A percentile compares a stretch with the other conserved stretches of the same genome.
phyloP scores from a whole-genome alignment of 495 filamentous ascomycete species.

The Podospora tetraspora region DNA sequence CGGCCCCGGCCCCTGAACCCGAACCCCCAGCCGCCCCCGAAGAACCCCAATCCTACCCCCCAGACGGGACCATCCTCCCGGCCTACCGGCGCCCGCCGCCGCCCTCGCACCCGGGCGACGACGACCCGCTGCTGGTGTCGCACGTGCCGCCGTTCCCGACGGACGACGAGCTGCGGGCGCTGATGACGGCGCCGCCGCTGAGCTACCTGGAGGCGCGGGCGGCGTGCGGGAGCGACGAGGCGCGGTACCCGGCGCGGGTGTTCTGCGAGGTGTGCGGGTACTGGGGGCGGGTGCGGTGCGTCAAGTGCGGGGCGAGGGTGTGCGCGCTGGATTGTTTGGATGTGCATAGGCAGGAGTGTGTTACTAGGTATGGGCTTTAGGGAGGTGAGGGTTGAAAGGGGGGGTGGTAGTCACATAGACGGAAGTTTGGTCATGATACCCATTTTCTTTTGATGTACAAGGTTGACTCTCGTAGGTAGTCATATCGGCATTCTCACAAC shows the following conservation, averaged over 20 bases:
- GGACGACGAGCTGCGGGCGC: conserved; percentile 58
- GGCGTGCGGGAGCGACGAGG: conserved; percentile 37
- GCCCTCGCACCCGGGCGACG: conserved; percentile 44
- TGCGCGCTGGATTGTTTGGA: conserved; percentile 80
- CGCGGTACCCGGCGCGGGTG: conserved; percentile 51
- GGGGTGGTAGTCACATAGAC: background rate
- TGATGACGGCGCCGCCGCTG: conserved; percentile 67
- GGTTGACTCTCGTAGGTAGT: background rate
- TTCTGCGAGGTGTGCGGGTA: conserved; percentile 93
- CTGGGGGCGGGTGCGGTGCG: conserved; percentile 81
- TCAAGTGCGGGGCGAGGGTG: conserved; percentile 72
- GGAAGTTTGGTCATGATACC: conserved; percentile 18
- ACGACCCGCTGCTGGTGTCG: conserved; percentile 58
- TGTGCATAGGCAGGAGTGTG: conserved; percentile 67
- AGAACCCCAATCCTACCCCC: conserved; percentile 28
- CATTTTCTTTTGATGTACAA: conserved; percentile 4
- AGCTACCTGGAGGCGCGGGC: conserved; percentile 75
- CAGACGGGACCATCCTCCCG: conserved; percentile 28
- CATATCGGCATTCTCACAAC: background rate
- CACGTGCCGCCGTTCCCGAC: conserved; percentile 60
- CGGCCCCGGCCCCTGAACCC: background rate
- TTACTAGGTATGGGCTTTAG: conserved; percentile 63
- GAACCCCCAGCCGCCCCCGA: background rate
- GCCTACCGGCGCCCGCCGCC: conserved; percentile 31
- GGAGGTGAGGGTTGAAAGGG: too few species aligned